phyloP scores from a whole-genome alignment of 116 monocot genomes.

The Phalaenopsis hybrid region DNA sequence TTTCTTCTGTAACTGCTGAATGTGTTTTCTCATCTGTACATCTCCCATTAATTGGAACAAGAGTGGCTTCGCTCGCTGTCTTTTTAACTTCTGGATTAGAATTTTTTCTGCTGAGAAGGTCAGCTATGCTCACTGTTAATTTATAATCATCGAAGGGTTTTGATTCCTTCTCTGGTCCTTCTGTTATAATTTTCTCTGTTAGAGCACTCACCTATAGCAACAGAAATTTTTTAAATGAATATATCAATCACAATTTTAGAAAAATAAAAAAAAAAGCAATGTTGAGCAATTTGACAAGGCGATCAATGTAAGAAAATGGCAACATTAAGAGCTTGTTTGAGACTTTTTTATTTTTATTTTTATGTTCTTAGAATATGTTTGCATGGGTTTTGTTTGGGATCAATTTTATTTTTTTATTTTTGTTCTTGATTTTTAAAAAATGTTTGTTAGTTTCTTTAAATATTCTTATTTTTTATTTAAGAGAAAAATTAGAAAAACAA shows the following conservation, averaged over 20 bases:
- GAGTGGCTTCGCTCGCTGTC: background rate
- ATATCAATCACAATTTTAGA: background rate
- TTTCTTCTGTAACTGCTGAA: too few species aligned
- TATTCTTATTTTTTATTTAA: too few species aligned
- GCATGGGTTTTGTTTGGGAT: too few species aligned
- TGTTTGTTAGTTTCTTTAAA: too few species aligned
- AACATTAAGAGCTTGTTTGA: too few species aligned
- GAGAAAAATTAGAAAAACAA: too few species aligned
- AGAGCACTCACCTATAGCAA: constrained; percentile 50
- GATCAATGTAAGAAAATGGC: background rate
- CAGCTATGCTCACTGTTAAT: constrained; percentile 3
- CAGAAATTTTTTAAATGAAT: background rate
- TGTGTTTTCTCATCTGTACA: background rate
- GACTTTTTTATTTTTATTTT: too few species aligned
- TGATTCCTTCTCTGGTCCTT: constrained; percentile 18
- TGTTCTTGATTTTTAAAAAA: too few species aligned
- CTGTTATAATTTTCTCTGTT: constrained; percentile 28
- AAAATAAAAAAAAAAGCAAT: background rate
- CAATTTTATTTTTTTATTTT: too few species aligned
- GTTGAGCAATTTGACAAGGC: background rate
- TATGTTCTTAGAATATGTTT: too few species aligned
- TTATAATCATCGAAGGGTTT: constrained; percentile 14
- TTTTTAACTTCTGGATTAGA: constrained; percentile 6
- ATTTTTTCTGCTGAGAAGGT: constrained; percentile 8
- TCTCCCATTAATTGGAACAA: background rate